These are phyloP conservation scores for Proliferodiscus dingleyae DNA, from an alignment of 2,329 filamentous ascomycete genomes.

Conservation along the genomic window DNA sequence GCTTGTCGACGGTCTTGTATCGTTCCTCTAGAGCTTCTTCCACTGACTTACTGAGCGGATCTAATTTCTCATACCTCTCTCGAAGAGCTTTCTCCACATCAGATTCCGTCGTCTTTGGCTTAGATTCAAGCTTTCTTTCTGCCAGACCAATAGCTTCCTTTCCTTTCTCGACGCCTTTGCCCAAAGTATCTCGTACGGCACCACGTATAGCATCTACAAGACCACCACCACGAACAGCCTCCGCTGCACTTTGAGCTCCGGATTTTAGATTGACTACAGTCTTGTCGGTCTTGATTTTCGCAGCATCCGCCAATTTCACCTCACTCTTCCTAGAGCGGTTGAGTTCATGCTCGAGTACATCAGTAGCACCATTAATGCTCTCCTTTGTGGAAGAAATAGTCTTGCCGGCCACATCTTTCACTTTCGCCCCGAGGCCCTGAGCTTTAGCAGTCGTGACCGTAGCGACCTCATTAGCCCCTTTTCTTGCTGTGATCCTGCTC, in stretches of 20 bases:
- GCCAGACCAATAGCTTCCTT: constrained; percentile 34
- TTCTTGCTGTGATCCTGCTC: constrained; percentile 33
- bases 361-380: constrained; percentile 8
- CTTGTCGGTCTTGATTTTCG: constrained; percentile 27
- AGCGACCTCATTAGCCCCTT: constrained; percentile 23
- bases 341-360: constrained; percentile 19
- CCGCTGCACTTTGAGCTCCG: constrained; percentile 23
- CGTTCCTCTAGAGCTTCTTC: constrained; percentile 51
- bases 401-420: constrained; percentile 12
- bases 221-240: constrained; percentile 28
- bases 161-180: constrained; percentile 30
- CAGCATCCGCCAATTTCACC: constrained; percentile 27
- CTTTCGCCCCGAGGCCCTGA: constrained; percentile 16
- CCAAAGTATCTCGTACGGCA: constrained; percentile 33
- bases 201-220: constrained; percentile 37
- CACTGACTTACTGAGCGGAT: constrained; percentile 42
- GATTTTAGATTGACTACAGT: constrained; percentile 20
- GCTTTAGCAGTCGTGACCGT: constrained; percentile 21
- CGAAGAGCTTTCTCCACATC: constrained; percentile 44
- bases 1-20: constrained; percentile 43
- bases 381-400: constrained; percentile 16
- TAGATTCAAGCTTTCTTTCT: constrained; percentile 35
- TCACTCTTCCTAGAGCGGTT: constrained; percentile 20
- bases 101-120: constrained; percentile 34
- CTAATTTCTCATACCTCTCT: constrained; percentile 45